Evolutionary conservation across 2,329 filamentous ascomycete species (phyloP).

Genomic region (Sphaerulina vaccinii): DNA sequence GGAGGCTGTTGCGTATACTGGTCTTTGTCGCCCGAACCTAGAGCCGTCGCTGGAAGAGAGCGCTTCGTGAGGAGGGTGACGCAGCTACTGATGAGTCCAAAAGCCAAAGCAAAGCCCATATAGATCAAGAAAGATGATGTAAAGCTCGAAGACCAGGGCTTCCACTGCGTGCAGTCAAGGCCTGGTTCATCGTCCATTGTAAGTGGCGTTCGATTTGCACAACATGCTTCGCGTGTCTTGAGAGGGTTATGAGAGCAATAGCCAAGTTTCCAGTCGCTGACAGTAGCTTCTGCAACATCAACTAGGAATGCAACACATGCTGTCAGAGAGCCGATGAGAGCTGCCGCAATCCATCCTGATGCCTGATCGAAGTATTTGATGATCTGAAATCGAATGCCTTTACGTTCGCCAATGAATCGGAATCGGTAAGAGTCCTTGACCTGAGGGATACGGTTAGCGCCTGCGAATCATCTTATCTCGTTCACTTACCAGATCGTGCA

Average conservation of each 20-base stretch:
- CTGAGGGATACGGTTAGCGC: constrained; percentile 15
- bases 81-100: constrained; percentile 51
- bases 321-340: constrained; percentile 55
- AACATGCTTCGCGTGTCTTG: constrained; percentile 53
- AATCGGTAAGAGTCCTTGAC: constrained; percentile 58
- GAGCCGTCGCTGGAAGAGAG: constrained; percentile 47
- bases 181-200: constrained; percentile 21
- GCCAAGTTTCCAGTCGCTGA: constrained; percentile 59
- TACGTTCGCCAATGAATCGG: constrained; percentile 45
- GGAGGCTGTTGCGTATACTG: constrained; percentile 22
- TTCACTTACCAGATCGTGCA: constrained; percentile 52
- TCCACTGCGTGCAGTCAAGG: constrained; percentile 43
- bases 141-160: constrained; percentile 46
- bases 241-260: constrained; percentile 51
- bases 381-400: constrained; percentile 44
- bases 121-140: constrained; percentile 49
- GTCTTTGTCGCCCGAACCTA: constrained; percentile 36
- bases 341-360: constrained; percentile 57
- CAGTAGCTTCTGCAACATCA: constrained; percentile 54
- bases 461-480: constrained; percentile 30
- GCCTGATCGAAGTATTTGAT: constrained; percentile 50
- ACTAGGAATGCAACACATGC: constrained; percentile 57
- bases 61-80: constrained; percentile 53
- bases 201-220: constrained; percentile 39
- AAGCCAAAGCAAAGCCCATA: constrained; percentile 49